Conservation (phyloP, 768 basidiomycete genomes). For the Termitomyces sp. region DNA sequence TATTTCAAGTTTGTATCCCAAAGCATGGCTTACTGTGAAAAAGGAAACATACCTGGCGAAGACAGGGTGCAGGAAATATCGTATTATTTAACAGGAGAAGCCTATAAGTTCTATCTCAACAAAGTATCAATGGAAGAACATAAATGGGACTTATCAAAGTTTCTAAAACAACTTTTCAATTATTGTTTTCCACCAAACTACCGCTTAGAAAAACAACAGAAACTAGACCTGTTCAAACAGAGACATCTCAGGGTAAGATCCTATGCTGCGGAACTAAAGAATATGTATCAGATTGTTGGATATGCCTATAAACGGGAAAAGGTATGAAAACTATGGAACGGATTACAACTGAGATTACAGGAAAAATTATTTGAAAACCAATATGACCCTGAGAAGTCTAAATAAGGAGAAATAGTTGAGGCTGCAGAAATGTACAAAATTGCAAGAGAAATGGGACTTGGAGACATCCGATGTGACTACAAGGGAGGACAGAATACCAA, state of each 20-base stretch:
- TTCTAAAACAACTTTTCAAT: too few relatives aligned
- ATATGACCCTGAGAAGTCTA: background rate
- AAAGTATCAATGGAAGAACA: too few relatives aligned
- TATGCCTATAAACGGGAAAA: background rate
- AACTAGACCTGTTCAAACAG: background rate
- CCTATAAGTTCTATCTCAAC: background rate
- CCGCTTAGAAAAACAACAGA: too few relatives aligned
- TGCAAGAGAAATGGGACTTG: background rate
- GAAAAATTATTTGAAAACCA: background rate
- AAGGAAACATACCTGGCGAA: background rate
- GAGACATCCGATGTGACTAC: too few relatives aligned
- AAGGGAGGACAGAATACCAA: too few relatives aligned
- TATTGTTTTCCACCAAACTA: too few relatives aligned
- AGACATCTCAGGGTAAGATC: background rate
- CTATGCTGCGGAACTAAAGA: too few relatives aligned
- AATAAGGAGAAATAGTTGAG: background rate
- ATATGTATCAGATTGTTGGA: background rate
- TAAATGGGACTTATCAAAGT: too few relatives aligned
- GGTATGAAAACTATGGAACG: background rate
- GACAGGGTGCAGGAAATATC: too few relatives aligned
- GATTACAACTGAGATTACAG: too few relatives aligned
- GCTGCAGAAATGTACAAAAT: background rate
- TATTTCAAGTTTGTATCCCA: background rate
- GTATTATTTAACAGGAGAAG: too few relatives aligned
- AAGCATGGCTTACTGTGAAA: background rate